A percentile compares a stretch with the other conserved stretches of the same genome.
Evolutionary conservation across 78 protist species (phyloP).

Genomic region (Dictyostelium intermedium): DNA sequence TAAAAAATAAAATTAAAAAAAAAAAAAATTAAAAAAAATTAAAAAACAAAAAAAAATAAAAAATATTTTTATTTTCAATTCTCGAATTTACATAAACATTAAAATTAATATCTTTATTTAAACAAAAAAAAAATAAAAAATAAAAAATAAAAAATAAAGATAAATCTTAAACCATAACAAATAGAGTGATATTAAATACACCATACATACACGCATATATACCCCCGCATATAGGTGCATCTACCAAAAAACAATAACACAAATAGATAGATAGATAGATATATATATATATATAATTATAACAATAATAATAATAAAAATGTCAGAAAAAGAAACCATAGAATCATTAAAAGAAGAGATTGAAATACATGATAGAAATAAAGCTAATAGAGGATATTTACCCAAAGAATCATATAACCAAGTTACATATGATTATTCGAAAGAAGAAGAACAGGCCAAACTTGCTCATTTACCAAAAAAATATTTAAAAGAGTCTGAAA

Average conservation of each 20-base stretch:
- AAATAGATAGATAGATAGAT: background rate
- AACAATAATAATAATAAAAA: background rate
- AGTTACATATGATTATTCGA: conserved; percentile 46
- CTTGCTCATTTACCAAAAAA: background rate
- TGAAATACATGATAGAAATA: background rate
- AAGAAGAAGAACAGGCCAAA: conserved; percentile 52
- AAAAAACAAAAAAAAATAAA: no score
- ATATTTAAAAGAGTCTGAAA: background rate
- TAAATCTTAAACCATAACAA: no score
- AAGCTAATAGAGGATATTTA: background rate
- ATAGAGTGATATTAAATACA: no score
- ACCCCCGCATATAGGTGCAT: no score
- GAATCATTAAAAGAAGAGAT: conserved; percentile 71
- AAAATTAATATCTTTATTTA: background rate
- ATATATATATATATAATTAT: background rate
- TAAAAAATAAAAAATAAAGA: no score
- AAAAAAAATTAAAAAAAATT: no score
- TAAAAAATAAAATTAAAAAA: no score
- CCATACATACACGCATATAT: no score
- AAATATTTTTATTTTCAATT: no score
- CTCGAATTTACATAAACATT: background rate
- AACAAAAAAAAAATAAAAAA: no score
- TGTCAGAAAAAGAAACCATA: conserved; percentile 11
- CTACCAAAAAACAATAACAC: no score
- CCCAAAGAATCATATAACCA: conserved; percentile 30